Evolutionary conservation across 2,329 filamentous ascomycete genomes (phyloP).

Genomic region (Alternaria novae-zelandiae): DNA sequence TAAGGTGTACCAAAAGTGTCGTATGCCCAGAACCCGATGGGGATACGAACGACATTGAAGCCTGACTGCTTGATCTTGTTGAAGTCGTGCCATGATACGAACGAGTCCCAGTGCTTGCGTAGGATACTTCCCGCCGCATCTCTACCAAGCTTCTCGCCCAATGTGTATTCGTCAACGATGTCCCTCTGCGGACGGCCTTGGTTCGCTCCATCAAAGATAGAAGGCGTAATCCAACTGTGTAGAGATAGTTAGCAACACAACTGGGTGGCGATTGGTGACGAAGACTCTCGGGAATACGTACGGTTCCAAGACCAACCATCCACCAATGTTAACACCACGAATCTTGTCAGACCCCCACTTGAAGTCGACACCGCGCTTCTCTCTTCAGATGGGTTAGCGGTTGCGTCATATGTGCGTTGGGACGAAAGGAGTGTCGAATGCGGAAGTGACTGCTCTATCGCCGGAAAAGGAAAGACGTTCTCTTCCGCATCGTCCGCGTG

Average conservation of each 20-base stretch:
- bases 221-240: slow-evolving; percentile 63
- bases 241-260: background rate
- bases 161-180: slow-evolving; percentile 59
- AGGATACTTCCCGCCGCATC: slow-evolving; percentile 54
- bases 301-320: slow-evolving; percentile 58
- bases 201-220: slow-evolving; percentile 54
- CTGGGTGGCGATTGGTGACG: too few species aligned
- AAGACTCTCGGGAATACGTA: slow-evolving; percentile 22
- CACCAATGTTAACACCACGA: slow-evolving; percentile 59
- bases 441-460: background rate
- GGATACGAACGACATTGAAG: slow-evolving; percentile 66
- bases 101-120: slow-evolving; percentile 59
- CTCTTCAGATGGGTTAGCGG: slow-evolving; percentile 26
- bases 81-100: slow-evolving; percentile 60
- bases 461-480: slow-evolving; percentile 6
- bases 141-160: slow-evolving; percentile 57
- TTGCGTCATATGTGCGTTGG: background rate
- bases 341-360: slow-evolving; percentile 58
- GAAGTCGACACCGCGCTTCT: slow-evolving; percentile 51
- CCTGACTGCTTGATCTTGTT: slow-evolving; percentile 62
- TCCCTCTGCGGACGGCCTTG: slow-evolving; percentile 31
- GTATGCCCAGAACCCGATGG: slow-evolving; percentile 67
- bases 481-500: background rate
- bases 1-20: slow-evolving; percentile 59
- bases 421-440: background rate